These are phyloP conservation scores for Ilex paraguariensis DNA, from an alignment of 305 asterid species.

Conservation along the genomic window DNA sequence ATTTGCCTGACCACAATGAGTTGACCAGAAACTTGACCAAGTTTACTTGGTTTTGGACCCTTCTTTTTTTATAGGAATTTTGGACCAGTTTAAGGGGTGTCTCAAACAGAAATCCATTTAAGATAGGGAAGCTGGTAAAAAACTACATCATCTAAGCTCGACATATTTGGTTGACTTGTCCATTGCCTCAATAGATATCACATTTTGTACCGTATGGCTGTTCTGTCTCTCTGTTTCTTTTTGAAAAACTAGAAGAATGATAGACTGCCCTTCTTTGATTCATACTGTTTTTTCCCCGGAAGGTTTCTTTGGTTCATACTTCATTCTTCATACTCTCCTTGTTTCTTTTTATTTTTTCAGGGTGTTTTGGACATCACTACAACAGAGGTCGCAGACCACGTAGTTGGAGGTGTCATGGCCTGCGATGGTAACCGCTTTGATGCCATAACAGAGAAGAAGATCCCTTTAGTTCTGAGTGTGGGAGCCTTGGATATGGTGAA, in stretches of 20 bases:
- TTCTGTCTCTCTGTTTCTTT: too few species aligned
- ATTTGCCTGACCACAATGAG: too few species aligned
- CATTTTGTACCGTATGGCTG: too few species aligned
- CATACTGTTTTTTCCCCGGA: too few species aligned
- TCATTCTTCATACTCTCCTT: slow-evolving; percentile 2
- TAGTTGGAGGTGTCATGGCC: slow-evolving; percentile 96
- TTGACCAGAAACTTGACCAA: not conserved
- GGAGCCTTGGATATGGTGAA: slow-evolving; percentile 99
- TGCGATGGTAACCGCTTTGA: slow-evolving; percentile 85
- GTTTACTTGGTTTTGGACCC: not conserved
- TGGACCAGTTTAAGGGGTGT: too few species aligned
- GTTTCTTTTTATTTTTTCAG: slow-evolving; percentile 27
- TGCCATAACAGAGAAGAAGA: slow-evolving; percentile 69
- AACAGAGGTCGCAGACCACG: slow-evolving; percentile 87
- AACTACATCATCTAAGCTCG: too few species aligned
- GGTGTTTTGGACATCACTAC: slow-evolving; percentile 95
- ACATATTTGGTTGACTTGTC: too few species aligned
- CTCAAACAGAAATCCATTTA: not conserved
- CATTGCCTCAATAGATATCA: too few species aligned
- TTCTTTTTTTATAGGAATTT: too few species aligned
- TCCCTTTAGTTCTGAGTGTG: slow-evolving; percentile 80
- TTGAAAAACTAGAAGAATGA: not conserved
- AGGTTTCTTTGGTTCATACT: not conserved
- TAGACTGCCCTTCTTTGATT: not conserved
- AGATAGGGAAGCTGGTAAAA: not conserved